These are phyloP conservation scores for Hirsutella thompsonii DNA, from an alignment of 2,329 filamentous ascomycete genomes.

Conservation along the genomic window DNA sequence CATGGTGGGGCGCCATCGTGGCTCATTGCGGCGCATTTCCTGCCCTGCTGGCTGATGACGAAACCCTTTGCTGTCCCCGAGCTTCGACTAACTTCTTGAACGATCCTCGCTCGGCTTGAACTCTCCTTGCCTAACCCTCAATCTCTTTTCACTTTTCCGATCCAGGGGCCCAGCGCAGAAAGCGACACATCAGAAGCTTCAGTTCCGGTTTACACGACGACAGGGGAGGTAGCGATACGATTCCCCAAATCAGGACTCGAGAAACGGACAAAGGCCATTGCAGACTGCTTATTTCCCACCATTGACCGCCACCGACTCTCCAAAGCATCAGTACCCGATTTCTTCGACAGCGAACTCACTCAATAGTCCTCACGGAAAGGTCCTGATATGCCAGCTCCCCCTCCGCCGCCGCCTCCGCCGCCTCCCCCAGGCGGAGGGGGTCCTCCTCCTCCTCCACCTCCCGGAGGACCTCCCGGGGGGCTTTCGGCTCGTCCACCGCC, in stretches of 20 bases:
- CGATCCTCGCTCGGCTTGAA: background rate
- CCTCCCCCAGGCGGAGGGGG: conserved; percentile 50
- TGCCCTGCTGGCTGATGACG: background rate
- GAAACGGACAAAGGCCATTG: background rate
- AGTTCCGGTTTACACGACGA: background rate
- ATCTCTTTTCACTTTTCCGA: background rate
- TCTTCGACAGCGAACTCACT: too few relatives aligned
- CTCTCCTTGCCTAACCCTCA: background rate
- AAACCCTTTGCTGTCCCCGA: background rate
- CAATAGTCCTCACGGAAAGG: background rate
- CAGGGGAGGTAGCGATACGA: background rate
- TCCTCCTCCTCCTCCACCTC: conserved; percentile 46
- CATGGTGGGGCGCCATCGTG: background rate
- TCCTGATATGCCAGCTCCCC: conserved; percentile 35
- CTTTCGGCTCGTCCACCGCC: conserved; percentile 44
- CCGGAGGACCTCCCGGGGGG: conserved; percentile 25
- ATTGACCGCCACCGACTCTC: too few relatives aligned
- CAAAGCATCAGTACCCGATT: too few relatives aligned
- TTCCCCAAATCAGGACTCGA: background rate
- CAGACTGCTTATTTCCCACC: too few relatives aligned
- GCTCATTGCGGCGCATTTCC: background rate
- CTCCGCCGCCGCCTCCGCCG: conserved; percentile 59
- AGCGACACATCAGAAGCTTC: too few relatives aligned
- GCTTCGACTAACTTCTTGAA: background rate
- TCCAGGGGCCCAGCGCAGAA: too few relatives aligned